Evolutionary conservation across 495 filamentous ascomycete species (phyloP), one percentile per base, ranked within the genome.

Genomic region (Neurospora sp.): DNA sequence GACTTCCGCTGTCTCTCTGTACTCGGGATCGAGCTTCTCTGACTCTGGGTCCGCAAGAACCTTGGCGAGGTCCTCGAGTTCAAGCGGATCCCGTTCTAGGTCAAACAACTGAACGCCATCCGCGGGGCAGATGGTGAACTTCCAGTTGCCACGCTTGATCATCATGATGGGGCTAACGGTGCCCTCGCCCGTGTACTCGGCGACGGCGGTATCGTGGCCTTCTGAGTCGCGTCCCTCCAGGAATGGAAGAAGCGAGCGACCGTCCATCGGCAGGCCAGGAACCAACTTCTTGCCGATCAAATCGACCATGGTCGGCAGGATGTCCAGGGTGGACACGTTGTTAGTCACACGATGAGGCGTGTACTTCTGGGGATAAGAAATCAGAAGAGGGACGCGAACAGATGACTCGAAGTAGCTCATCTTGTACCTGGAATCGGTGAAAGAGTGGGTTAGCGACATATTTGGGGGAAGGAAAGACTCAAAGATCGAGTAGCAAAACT

Each of bases 321-420:
- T 87, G 75, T 97, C 93, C 79, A 96, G 85, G 1, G 93, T 94
- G 4, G 92, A 95, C 2, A 97, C 93, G 73, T 93, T 94, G 78
- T 92, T 81, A 9, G 84, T 81, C 37, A 97, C 89, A 17, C 88
- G 87, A 77, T 87, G 90, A n/a, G 93, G 87, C 1, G 81, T 74
- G 78, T 93, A 94, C 38, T 79, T 82, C 72, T 87, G 82, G 7
- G 93, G 93, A 71, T 92, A 86, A 72, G 90, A 89, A 73, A 96
- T 83, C 70, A 97, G 83, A 72, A 97, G 87, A 3, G 93, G 93
- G 8, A 97, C 93, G 8, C 93, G 90, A 39, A 90, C 91, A 8
- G 92, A 94, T 39, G 88, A 88, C 84, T 97, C 93, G 76, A 91
- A 95, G 85, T 93, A 97, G 74, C 85, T 90, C 93, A 97, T 97